Percentiles rank a stretch among this genome's conserved stretches.
Conservation (phyloP, 805 yeast species). For the Barnettozyma botsteinii region DNA sequence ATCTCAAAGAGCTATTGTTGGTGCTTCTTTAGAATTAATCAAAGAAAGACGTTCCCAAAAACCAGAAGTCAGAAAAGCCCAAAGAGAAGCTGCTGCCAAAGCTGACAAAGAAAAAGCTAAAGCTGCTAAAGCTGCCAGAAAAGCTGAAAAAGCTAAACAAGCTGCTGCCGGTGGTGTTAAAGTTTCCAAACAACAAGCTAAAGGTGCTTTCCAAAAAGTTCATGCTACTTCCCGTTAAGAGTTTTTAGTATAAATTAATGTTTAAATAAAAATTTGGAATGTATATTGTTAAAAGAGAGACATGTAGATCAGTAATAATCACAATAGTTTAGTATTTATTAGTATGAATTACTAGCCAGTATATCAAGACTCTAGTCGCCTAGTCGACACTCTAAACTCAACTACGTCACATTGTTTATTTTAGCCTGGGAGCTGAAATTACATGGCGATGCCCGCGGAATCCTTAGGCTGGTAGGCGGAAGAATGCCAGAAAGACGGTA, state of each 20-base stretch:
- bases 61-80: conserved; percentile 97
- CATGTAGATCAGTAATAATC: too few species aligned
- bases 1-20: conserved; percentile 98
- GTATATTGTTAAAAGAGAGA: conserved; percentile 10
- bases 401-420: too few species aligned
- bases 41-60: conserved; percentile 94
- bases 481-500: too few species aligned
- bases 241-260: conserved; percentile 6
- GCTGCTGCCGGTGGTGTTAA: conserved; percentile 72
- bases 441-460: too few species aligned
- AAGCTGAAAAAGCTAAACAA: conserved; percentile 83
- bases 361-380: too few species aligned
- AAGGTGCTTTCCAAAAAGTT: conserved; percentile 98
- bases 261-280: conserved; percentile 11
- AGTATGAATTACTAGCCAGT: too few species aligned
- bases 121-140: conserved; percentile 90
- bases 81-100: conserved; percentile 84
- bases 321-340: too few species aligned
- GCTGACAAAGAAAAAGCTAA: conserved; percentile 85
- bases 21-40: conserved; percentile 98
- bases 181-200: conserved; percentile 93
- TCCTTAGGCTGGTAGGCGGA: too few species aligned
- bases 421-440: too few species aligned
- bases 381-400: too few species aligned
- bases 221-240: conserved; percentile 93